Evolutionary conservation across 2,329 filamentous ascomycete species (phyloP).

Genomic region (Gnomoniopsis sp.): DNA sequence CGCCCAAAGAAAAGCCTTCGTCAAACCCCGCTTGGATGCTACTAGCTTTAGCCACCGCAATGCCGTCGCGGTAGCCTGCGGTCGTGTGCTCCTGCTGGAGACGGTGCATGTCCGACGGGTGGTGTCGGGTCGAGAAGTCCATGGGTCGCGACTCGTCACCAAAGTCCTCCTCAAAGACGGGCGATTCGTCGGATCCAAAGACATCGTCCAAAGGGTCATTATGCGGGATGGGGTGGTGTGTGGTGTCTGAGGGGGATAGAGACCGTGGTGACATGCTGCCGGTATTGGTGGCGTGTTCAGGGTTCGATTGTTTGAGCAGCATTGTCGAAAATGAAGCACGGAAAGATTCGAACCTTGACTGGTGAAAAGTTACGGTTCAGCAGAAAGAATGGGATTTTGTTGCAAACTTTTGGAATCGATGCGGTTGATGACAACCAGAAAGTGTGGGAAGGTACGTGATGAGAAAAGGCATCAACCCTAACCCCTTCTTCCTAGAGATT

Average conservation of each 20-base stretch:
- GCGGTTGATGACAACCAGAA: too few species aligned
- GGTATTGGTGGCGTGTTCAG: constrained; percentile 14
- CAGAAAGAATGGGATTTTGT: too few species aligned
- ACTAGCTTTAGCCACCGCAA: constrained; percentile 69
- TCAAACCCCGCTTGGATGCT: constrained; percentile 88
- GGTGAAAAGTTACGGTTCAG: too few species aligned
- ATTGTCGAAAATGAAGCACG: neutral
- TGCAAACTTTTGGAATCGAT: too few species aligned
- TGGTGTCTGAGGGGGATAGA: neutral
- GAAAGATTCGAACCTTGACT: too few species aligned
- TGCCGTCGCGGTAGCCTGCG: constrained; percentile 86
- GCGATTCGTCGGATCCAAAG: constrained; percentile 11
- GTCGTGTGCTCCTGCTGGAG: constrained; percentile 76
- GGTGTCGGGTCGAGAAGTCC: constrained; percentile 19
- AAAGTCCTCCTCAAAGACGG: neutral
- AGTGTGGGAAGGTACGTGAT: too few species aligned
- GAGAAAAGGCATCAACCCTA: too few species aligned
- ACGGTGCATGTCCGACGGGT: constrained; percentile 65
- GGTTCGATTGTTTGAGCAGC: constrained; percentile 17
- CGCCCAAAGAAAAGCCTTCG: constrained; percentile 82
- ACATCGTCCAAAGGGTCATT: constrained; percentile 16
- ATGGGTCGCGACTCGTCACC: neutral
- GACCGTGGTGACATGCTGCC: constrained; percentile 3
- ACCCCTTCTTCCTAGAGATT: too few species aligned
- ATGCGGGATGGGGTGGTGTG: neutral